phyloP scores from a whole-genome alignment of 257 asterid genomes.

The Coffea canephora region DNA sequence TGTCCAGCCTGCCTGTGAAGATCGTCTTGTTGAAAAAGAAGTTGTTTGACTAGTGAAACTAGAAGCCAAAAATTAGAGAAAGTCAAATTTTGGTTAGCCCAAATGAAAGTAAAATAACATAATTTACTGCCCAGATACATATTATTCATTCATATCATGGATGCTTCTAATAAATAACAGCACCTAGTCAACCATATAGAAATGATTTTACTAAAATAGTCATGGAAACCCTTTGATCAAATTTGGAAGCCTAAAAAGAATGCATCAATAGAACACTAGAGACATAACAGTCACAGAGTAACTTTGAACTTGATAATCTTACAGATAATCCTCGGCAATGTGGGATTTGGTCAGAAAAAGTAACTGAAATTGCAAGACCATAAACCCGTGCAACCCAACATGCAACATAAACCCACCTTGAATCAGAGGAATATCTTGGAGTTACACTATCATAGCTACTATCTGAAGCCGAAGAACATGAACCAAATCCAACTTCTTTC shows the following conservation, averaged over 20 bases:
- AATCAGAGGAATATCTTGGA: slow-evolving; percentile 39
- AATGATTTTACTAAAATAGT: background rate
- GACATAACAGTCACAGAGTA: background rate
- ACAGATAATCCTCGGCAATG: background rate
- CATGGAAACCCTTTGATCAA: background rate
- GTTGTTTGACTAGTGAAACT: slow-evolving; percentile 39
- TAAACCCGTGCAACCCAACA: background rate
- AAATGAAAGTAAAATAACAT: slow-evolving; percentile 21
- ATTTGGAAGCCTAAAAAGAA: background rate
- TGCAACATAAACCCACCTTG: slow-evolving; percentile 33
- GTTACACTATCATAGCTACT: slow-evolving; percentile 40
- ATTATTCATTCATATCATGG: background rate
- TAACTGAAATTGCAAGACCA: background rate
- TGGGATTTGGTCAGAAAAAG: background rate
- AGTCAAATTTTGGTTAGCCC: slow-evolving; percentile 8
- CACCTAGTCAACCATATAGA: background rate
- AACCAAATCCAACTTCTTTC: slow-evolving; percentile 17
- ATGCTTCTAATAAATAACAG: background rate
- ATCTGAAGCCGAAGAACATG: slow-evolving; percentile 43
- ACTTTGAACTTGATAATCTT: too few relatives aligned
- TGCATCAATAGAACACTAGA: background rate
- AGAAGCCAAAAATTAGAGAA: slow-evolving; percentile 14
- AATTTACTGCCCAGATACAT: background rate
- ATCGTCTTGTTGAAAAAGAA: slow-evolving; percentile 50
- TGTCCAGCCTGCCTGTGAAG: slow-evolving; percentile 94